phyloP scores from a whole-genome alignment of 352 stramenopile genomes.

The Albugo laibachii region DNA sequence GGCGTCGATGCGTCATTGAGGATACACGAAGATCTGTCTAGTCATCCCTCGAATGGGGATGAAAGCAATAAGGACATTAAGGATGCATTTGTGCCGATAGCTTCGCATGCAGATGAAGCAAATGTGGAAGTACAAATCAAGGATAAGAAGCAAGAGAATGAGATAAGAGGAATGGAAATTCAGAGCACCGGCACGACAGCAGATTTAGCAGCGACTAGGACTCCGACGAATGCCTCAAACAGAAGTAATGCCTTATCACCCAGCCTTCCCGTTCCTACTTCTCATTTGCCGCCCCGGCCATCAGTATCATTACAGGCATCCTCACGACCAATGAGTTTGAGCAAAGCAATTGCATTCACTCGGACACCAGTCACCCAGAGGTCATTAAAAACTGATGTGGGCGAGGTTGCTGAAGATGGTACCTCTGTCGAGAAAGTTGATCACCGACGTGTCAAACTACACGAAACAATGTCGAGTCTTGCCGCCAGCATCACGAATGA shows the following conservation, averaged over 20 bases:
- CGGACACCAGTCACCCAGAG: slow-evolving; percentile 9
- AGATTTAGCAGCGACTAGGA: too few species aligned
- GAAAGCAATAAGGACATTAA: background rate
- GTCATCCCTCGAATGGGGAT: background rate
- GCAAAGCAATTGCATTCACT: slow-evolving; percentile 58
- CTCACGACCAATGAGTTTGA: slow-evolving; percentile 48
- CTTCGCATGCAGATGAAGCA: too few species aligned
- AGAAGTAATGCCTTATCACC: too few species aligned
- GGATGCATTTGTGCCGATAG: background rate
- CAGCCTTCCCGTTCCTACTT: slow-evolving; percentile 4
- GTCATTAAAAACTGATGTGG: slow-evolving; percentile 9
- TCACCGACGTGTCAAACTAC: slow-evolving; percentile 46
- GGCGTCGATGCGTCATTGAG: too few species aligned
- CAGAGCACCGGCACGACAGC: too few species aligned
- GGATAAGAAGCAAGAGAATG: too few species aligned
- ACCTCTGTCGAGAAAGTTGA: slow-evolving; percentile 43
- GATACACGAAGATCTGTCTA: too few species aligned
- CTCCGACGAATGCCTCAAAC: too few species aligned
- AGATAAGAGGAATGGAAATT: too few species aligned
- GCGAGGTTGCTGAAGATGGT: slow-evolving; percentile 22
- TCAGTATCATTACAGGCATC: slow-evolving; percentile 17
- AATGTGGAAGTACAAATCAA: too few species aligned
- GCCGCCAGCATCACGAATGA: slow-evolving; percentile 60
- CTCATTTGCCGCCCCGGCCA: slow-evolving; percentile 23
- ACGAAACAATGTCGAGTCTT: slow-evolving; percentile 65